Evolutionary conservation across 345 rosid species (phyloP).

Genomic region (Garcia nutans): DNA sequence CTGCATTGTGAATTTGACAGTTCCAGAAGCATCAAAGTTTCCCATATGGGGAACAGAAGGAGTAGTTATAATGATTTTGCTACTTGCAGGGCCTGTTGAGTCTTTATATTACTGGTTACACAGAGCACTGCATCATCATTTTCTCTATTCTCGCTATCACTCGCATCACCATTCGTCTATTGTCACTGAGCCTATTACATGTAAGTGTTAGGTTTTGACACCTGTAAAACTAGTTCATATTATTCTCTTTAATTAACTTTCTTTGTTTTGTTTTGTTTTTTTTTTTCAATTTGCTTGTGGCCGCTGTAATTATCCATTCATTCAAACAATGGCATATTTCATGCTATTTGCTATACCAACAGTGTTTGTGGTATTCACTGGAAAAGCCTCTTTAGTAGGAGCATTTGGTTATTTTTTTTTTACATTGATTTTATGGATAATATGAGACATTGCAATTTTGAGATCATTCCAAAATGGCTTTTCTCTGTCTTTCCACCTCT

Average conservation of each 20-base stretch:
- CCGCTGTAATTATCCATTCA: constrained; percentile 22
- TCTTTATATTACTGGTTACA: constrained; percentile 26
- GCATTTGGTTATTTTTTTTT: neutral
- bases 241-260: too few relatives aligned
- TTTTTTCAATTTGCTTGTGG: neutral
- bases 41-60: constrained; percentile 27
- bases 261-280: too few relatives aligned
- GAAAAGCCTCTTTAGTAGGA: neutral
- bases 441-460: constrained; percentile 24
- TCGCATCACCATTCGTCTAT: constrained; percentile 33
- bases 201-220: neutral
- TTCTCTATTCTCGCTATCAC: constrained; percentile 24
- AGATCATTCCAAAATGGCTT: constrained; percentile 1
- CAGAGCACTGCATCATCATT: constrained; percentile 22
- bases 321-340: constrained; percentile 4
- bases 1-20: neutral
- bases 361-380: neutral
- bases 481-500: constrained; percentile 16
- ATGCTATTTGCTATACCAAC: constrained; percentile 1
- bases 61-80: neutral
- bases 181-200: constrained; percentile 24
- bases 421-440: constrained; percentile 23
- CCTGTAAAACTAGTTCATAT: too few relatives aligned
- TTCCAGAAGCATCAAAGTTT: neutral
- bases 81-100: constrained; percentile 29